phyloP scores from a whole-genome alignment of 1,284 basidiomycete genomes.

The Melampsora americana region DNA sequence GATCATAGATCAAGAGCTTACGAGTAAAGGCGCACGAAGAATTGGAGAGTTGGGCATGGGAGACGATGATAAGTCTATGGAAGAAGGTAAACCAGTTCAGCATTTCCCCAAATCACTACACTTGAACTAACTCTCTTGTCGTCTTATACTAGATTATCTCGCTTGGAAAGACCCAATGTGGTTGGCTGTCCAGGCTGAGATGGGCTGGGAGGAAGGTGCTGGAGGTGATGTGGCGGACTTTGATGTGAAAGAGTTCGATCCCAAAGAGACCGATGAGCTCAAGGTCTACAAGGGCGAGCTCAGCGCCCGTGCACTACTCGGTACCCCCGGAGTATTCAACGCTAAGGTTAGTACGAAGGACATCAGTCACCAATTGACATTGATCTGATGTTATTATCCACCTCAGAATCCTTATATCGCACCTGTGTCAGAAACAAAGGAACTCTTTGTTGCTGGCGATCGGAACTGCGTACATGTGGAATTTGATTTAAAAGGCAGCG shows the following conservation, averaged over 20 bases:
- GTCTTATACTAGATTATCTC: slow-evolving; percentile 68
- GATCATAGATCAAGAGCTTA: slow-evolving; percentile 71
- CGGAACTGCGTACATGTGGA: slow-evolving; percentile 95
- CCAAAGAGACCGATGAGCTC: slow-evolving; percentile 47
- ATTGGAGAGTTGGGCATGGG: slow-evolving; percentile 92
- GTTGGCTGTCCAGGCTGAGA: slow-evolving; percentile 72
- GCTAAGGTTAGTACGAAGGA: slow-evolving; percentile 87
- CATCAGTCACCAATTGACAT: slow-evolving; percentile 49
- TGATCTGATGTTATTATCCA: slow-evolving; percentile 23
- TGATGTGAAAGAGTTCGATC: slow-evolving; percentile 73
- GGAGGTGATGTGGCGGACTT: slow-evolving; percentile 95
- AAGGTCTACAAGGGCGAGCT: slow-evolving; percentile 54
- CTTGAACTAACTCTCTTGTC: not conserved
- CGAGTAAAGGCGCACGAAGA: slow-evolving; percentile 75
- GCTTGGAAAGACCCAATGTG: slow-evolving; percentile 99
- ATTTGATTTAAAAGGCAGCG: slow-evolving; percentile 88
- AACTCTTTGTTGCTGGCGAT: slow-evolving; percentile 76
- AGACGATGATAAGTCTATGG: slow-evolving; percentile 99
- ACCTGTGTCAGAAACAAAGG: slow-evolving; percentile 70
- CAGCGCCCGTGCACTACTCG: slow-evolving; percentile 20
- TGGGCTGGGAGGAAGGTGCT: slow-evolving; percentile 91
- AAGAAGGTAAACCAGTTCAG: slow-evolving; percentile 61
- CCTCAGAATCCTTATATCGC: slow-evolving; percentile 89
- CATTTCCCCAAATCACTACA: not conserved
- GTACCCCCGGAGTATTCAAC: slow-evolving; percentile 57